These are phyloP conservation scores for Kwoniella mangroviensis DNA, from an alignment of 768 basidiomycete species.

Conservation along the genomic window DNA sequence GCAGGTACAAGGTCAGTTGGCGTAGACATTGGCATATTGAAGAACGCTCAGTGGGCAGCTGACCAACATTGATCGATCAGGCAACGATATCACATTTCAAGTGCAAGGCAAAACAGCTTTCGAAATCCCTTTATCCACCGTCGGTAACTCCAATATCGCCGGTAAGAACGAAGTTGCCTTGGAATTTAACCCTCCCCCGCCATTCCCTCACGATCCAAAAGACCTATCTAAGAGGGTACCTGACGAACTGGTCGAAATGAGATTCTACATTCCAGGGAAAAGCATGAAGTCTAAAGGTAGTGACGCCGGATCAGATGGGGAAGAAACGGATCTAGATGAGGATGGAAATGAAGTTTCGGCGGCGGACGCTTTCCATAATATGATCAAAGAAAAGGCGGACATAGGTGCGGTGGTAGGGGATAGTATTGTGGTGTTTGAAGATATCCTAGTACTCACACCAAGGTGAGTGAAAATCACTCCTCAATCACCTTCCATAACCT, in stretches of 20 bases:
- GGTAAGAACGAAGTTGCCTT: conserved; percentile 97
- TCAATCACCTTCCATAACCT: background rate
- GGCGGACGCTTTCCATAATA: conserved; percentile 95
- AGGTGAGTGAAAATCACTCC: conserved; percentile 47
- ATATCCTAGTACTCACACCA: conserved; percentile 91
- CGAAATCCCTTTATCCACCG: conserved; percentile 80
- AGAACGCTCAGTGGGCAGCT: background rate
- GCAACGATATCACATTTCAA: conserved; percentile 86
- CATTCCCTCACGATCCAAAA: conserved; percentile 28
- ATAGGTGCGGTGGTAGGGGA: conserved; percentile 90
- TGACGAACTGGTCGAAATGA: conserved; percentile 94
- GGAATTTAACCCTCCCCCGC: conserved; percentile 67
- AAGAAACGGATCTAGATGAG: conserved; percentile 65
- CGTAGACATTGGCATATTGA: background rate
- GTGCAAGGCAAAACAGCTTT: conserved; percentile 87
- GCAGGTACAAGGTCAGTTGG: conserved; percentile 79
- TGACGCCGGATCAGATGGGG: conserved; percentile 60
- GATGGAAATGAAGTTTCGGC: conserved; percentile 67
- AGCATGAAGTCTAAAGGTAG: conserved; percentile 45
- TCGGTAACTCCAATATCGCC: conserved; percentile 97
- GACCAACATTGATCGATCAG: conserved; percentile 59
- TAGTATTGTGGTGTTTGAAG: conserved; percentile 90
- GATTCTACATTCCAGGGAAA: conserved; percentile 81
- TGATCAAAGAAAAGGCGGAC: conserved; percentile 93
- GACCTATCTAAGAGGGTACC: conserved; percentile 59